Percentiles rank a stretch among this genome's conserved stretches.
phyloP scores from a whole-genome alignment of 768 basidiomycete species.

The Epithele typhae region DNA sequence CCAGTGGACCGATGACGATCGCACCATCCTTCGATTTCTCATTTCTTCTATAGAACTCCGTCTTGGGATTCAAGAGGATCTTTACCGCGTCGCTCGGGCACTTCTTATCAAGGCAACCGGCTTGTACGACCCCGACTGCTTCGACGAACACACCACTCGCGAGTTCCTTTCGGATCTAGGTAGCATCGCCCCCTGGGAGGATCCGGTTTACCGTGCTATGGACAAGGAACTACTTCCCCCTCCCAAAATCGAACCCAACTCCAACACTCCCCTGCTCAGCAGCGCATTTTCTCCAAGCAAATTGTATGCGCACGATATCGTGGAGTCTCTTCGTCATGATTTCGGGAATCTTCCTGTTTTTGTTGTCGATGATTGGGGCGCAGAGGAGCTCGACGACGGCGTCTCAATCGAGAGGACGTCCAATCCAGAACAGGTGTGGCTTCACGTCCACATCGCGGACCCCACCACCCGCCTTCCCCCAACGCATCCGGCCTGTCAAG shows the following conservation, averaged over 20 bases:
- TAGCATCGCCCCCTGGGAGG: slow-evolving; percentile 77
- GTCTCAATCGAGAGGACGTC: slow-evolving; percentile 70
- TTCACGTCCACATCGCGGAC: slow-evolving; percentile 92
- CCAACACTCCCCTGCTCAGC: slow-evolving; percentile 6
- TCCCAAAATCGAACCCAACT: background rate
- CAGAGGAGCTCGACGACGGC: slow-evolving; percentile 92
- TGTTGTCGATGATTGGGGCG: slow-evolving; percentile 76
- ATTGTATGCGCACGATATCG: slow-evolving; percentile 56
- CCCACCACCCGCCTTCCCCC: slow-evolving; percentile 79
- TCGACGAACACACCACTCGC: slow-evolving; percentile 25
- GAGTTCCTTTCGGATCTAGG: slow-evolving; percentile 67
- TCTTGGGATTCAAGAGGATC: slow-evolving; percentile 54
- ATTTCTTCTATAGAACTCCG: slow-evolving; percentile 44
- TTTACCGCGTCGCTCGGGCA: slow-evolving; percentile 49
- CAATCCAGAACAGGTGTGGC: slow-evolving; percentile 64
- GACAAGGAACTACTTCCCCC: background rate
- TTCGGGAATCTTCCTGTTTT: slow-evolving; percentile 80
- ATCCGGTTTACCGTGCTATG: slow-evolving; percentile 34
- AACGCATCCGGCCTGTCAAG: slow-evolving; percentile 52
- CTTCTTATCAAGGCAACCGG: slow-evolving; percentile 56
- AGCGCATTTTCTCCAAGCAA: slow-evolving; percentile 55
- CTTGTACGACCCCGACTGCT: slow-evolving; percentile 24
- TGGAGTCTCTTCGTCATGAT: slow-evolving; percentile 76
- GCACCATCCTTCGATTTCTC: slow-evolving; percentile 55
- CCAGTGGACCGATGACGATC: slow-evolving; percentile 51